Conservation (phyloP, 2,329 filamentous ascomycete genomes). For the Blastomyces silverae region DNA sequence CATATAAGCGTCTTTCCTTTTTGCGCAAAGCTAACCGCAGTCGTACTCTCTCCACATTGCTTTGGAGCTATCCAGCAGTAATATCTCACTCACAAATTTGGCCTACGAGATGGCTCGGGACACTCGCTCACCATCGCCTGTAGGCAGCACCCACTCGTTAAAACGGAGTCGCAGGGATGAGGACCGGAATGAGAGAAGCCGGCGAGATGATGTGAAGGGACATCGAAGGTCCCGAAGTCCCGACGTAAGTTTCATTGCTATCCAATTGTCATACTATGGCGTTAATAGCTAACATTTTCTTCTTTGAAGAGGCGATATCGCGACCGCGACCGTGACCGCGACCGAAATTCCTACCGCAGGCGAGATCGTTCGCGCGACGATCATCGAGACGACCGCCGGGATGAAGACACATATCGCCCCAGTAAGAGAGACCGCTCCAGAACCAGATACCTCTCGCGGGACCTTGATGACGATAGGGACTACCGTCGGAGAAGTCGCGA, state of each 20-base stretch:
- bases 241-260: slow-evolving; percentile 37
- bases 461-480: slow-evolving; percentile 52
- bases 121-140: slow-evolving; percentile 83
- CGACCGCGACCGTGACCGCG: slow-evolving; percentile 45
- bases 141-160: slow-evolving; percentile 73
- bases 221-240: slow-evolving; percentile 45
- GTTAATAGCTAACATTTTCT: slow-evolving; percentile 10
- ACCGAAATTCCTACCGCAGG: slow-evolving; percentile 55
- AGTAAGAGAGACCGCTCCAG: slow-evolving; percentile 56
- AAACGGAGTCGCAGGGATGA: slow-evolving; percentile 54
- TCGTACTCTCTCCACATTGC: background rate
- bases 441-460: slow-evolving; percentile 58
- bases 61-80: slow-evolving; percentile 29
- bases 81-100: slow-evolving; percentile 42
- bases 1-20: background rate
- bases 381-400: slow-evolving; percentile 49
- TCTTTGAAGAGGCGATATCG: slow-evolving; percentile 48
- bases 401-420: slow-evolving; percentile 59
- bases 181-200: slow-evolving; percentile 47
- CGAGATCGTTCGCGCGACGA: slow-evolving; percentile 58
- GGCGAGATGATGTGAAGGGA: slow-evolving; percentile 46
- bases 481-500: slow-evolving; percentile 60
- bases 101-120: slow-evolving; percentile 55
- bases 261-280: slow-evolving; percentile 5
- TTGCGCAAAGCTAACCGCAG: slow-evolving; percentile 10